Conservation (phyloP, 2,329 filamentous ascomycete genomes). For the Lecanoromycetidae sp. region DNA sequence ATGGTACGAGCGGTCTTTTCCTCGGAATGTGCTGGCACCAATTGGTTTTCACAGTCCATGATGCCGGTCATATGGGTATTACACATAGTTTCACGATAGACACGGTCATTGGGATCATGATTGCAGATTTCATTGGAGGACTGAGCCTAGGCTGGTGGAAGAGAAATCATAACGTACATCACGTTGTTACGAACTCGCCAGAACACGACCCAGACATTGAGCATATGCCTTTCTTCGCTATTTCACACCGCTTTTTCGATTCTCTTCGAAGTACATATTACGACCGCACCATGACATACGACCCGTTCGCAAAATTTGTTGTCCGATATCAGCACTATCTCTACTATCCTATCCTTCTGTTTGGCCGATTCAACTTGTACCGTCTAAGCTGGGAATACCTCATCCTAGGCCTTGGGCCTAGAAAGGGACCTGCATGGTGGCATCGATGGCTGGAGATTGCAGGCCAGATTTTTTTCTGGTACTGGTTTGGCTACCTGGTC, state of each 20-base stretch:
- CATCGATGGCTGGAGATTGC: conserved; percentile 67
- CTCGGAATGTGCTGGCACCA: conserved; percentile 89
- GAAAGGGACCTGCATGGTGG: conserved; percentile 68
- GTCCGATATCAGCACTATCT: conserved; percentile 66
- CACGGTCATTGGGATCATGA: conserved; percentile 73
- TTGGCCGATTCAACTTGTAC: conserved; percentile 84
- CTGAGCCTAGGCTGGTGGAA: conserved; percentile 97
- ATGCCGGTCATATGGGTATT: conserved; percentile 94
- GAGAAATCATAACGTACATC: conserved; percentile 87
- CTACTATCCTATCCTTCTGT: conserved; percentile 68
- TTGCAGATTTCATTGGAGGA: conserved; percentile 81
- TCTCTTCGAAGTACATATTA: conserved; percentile 72
- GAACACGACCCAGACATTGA: conserved; percentile 95
- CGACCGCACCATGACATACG: conserved; percentile 65
- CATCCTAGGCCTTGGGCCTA: conserved; percentile 55
- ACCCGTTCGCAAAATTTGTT: conserved; percentile 57
- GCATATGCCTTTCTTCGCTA: conserved; percentile 78
- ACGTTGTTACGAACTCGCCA: conserved; percentile 87
- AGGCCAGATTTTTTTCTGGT: conserved; percentile 73
- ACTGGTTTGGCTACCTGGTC: conserved; percentile 73
- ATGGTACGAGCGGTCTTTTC: conserved; percentile 53
- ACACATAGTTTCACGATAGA: conserved; percentile 81
- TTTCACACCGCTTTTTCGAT: conserved; percentile 67
- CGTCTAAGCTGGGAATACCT: conserved; percentile 68
- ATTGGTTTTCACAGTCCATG: conserved; percentile 83